Percentiles rank a stretch among this genome's conserved stretches.
phyloP scores from a whole-genome alignment of 805 yeast species.

The Pichia exigua region DNA sequence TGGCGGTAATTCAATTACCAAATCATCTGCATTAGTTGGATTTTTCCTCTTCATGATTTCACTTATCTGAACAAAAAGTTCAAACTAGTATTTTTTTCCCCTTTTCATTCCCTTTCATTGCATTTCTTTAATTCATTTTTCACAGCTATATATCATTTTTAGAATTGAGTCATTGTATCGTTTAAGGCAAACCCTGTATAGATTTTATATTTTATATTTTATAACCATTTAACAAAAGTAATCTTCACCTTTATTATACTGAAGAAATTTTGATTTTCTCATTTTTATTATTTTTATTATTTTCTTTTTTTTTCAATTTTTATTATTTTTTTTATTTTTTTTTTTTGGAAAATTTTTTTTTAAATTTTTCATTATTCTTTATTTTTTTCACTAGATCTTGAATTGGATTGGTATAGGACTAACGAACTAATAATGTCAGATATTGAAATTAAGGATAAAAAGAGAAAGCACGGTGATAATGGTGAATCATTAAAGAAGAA shows the following conservation, averaged over 20 bases:
- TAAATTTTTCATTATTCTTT: neutral
- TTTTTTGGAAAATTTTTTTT: neutral
- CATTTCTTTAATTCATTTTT: neutral
- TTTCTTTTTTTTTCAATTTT: neutral
- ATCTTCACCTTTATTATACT: too few relatives aligned
- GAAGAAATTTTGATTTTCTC: neutral
- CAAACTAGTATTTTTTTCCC: neutral
- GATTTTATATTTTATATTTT: neutral
- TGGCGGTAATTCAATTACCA: neutral
- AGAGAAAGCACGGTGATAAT: conserved; percentile 21
- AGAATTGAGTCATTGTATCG: neutral
- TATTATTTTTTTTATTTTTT: neutral
- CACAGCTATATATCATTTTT: neutral
- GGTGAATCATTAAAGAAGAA: conserved; percentile 23
- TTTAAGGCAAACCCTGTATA: neutral
- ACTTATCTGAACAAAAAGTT: neutral
- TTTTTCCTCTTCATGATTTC: neutral
- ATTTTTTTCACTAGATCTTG: neutral
- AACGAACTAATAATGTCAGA: conserved; percentile 16
- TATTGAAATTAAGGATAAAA: conserved; percentile 22
- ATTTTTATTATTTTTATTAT: too few relatives aligned
- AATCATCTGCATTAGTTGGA: neutral
- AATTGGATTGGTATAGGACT: neutral
- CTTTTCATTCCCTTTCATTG: neutral
- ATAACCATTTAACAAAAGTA: neutral